Percentiles rank a stretch among this genome's conserved stretches.
phyloP scores from a whole-genome alignment of 306 rosid species.

The Pterocarpus macrocarpus region DNA sequence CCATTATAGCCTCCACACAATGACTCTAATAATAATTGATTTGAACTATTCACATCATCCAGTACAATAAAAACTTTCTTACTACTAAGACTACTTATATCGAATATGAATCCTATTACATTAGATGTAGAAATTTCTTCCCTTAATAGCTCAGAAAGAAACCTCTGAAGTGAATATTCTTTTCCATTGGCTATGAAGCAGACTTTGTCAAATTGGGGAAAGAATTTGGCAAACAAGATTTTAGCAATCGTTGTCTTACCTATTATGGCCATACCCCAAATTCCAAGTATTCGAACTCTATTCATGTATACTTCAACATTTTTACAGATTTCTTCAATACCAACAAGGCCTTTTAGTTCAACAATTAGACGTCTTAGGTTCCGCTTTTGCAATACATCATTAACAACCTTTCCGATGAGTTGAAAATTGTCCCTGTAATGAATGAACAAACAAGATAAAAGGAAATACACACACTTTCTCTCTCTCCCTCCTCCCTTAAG shows the following conservation, averaged over 20 bases:
- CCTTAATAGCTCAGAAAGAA: conserved; percentile 22
- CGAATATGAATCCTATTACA: neutral
- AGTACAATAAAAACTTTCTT: conserved; percentile 15
- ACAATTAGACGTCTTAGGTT: neutral
- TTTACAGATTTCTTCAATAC: neutral
- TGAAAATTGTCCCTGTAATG: neutral
- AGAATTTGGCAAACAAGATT: conserved; percentile 28
- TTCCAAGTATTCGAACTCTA: neutral
- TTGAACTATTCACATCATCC: neutral
- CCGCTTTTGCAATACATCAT: conserved; percentile 20
- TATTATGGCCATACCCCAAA: conserved; percentile 50
- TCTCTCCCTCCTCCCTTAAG: no score
- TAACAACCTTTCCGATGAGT: conserved; percentile 30
- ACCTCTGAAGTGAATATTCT: conserved; percentile 3
- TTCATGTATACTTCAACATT: neutral
- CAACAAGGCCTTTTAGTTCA: conserved; percentile 12
- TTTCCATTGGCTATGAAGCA: conserved; percentile 18
- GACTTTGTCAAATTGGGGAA: conserved; percentile 28
- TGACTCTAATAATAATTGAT: neutral
- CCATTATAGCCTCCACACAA: neutral
- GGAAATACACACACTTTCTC: no score
- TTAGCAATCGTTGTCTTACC: conserved; percentile 52
- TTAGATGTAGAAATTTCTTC: neutral
- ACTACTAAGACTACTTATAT: neutral
- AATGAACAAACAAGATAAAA: neutral